Evolutionary conservation across 176 grass and related monocot genomes (phyloP).

Genomic region (Neostapfia colusana): DNA sequence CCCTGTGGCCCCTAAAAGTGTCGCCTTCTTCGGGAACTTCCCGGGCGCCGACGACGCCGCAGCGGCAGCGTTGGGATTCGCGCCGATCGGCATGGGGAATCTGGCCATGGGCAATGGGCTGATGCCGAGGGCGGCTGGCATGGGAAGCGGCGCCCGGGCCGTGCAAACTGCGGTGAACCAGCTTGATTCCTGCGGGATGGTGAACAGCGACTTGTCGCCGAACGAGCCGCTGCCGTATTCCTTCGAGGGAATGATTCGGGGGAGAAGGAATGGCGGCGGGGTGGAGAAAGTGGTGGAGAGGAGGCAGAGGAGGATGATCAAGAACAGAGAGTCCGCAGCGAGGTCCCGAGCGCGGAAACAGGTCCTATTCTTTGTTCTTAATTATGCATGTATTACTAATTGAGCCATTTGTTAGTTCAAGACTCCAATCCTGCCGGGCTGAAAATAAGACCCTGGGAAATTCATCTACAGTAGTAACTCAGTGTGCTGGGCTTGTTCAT

Average conservation of each 20-base stretch:
- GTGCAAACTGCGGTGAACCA: conserved; percentile 36
- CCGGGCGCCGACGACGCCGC: conserved; percentile 38
- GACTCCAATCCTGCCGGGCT: neutral
- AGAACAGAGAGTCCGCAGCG: conserved; percentile 85
- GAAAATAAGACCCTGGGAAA: conserved; percentile 9
- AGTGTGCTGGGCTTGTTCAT: neutral
- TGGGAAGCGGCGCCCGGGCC: conserved; percentile 33
- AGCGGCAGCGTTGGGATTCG: conserved; percentile 29
- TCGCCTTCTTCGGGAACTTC: conserved; percentile 49
- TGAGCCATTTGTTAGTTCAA: neutral
- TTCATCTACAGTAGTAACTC: conserved; percentile 9
- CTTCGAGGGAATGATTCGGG: conserved; percentile 54
- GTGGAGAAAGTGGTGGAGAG: conserved; percentile 92
- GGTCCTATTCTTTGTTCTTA: conserved; percentile 38
- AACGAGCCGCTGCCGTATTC: conserved; percentile 54
- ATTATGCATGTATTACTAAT: conserved; percentile 19
- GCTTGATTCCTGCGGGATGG: conserved; percentile 49
- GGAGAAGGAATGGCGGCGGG: conserved; percentile 47
- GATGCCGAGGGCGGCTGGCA: conserved; percentile 43
- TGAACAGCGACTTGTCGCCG: conserved; percentile 55
- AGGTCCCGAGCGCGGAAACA: conserved; percentile 89
- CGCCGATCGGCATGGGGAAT: conserved; percentile 50
- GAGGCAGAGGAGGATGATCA: conserved; percentile 94
- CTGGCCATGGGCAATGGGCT: conserved; percentile 41
- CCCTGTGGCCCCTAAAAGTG: conserved; percentile 40